A percentile compares a stretch with the other conserved stretches of the same genome.
Evolutionary conservation across 768 basidiomycete genomes (phyloP).

Genomic region (Naganishia vishniacii): DNA sequence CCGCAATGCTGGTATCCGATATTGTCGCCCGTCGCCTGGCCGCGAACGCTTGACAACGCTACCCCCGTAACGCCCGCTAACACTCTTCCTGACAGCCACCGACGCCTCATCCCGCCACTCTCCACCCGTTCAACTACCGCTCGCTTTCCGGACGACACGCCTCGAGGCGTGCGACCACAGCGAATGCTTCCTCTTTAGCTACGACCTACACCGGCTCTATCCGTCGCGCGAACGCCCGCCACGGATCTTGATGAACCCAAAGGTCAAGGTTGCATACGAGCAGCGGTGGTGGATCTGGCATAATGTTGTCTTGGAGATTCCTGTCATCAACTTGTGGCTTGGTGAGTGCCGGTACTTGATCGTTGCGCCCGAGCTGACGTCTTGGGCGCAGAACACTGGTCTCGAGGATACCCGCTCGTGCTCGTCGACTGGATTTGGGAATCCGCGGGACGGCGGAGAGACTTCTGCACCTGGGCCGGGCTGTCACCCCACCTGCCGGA

Average conservation of each 20-base stretch:
- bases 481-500: constrained; percentile 20
- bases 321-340: constrained; percentile 30
- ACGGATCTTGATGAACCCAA: constrained; percentile 33
- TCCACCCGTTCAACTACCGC: constrained; percentile 27
- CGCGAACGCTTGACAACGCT: not conserved
- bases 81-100: constrained; percentile 16
- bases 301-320: constrained; percentile 28
- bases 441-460: constrained; percentile 26
- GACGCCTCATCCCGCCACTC: constrained; percentile 27
- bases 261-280: constrained; percentile 31
- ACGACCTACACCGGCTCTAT: constrained; percentile 32
- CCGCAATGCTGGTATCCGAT: not conserved
- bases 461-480: constrained; percentile 34
- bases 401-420: constrained; percentile 26
- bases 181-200: constrained; percentile 32
- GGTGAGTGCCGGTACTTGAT: constrained; percentile 23
- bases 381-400: constrained; percentile 26
- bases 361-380: not conserved
- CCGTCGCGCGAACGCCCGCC: constrained; percentile 20
- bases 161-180: constrained; percentile 33
- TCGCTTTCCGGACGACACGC: constrained; percentile 30
- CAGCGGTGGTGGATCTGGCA: constrained; percentile 33
- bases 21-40: too few relatives aligned
- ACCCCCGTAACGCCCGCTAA: not conserved
- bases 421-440: constrained; percentile 36